Conservation (phyloP, 305 asterid species). For the Stenogyne calaminthoides region DNA sequence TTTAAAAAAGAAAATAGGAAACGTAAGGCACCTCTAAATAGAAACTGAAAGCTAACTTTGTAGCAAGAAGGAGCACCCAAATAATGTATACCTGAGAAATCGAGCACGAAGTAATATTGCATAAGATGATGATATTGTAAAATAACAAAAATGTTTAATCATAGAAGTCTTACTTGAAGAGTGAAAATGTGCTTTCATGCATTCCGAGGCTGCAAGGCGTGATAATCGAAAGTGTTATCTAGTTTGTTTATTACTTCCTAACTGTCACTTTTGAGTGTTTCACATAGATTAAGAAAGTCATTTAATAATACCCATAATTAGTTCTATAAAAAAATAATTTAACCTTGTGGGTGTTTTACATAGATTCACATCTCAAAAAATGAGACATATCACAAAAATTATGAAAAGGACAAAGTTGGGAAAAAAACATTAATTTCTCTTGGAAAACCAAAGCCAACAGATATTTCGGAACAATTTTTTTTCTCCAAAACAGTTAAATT, state of each 20-base stretch:
- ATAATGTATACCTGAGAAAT: constrained; percentile 73
- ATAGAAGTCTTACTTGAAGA: constrained; percentile 76
- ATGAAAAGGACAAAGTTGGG: background rate
- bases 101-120: constrained; percentile 15
- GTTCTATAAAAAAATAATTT: too few species aligned
- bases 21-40: constrained; percentile 63
- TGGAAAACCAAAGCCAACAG: background rate
- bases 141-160: constrained; percentile 16
- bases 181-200: constrained; percentile 98
- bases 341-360: background rate
- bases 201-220: constrained; percentile 91
- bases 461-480: background rate
- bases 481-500: background rate
- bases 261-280: background rate
- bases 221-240: constrained; percentile 26
- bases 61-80: constrained; percentile 75
- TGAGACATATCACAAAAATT: too few species aligned
- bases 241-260: background rate
- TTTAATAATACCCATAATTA: background rate
- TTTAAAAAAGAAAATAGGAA: constrained; percentile 21
- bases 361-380: too few species aligned
- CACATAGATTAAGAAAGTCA: background rate
- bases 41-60: constrained; percentile 84
- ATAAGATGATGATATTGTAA: constrained; percentile 20
- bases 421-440: background rate